Conservation (phyloP, 805 yeast genomes). For the Suhomyces xylopsoci region DNA sequence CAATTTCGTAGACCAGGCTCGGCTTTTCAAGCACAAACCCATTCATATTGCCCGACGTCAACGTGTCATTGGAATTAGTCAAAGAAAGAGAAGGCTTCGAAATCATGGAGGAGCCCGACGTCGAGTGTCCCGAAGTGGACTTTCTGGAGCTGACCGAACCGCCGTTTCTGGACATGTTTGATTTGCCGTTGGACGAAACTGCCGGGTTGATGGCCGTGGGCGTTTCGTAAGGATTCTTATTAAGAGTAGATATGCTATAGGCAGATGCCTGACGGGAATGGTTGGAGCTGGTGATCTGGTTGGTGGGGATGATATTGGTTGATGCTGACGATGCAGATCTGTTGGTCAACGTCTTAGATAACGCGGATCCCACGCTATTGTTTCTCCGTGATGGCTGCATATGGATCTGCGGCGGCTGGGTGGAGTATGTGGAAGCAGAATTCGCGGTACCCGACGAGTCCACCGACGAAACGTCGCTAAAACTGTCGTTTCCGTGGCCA, state of each 20-base stretch:
- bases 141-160: conserved; percentile 3
- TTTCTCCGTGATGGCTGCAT: conserved; percentile 8
- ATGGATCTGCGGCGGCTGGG: background rate
- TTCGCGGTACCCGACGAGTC: conserved; percentile 23
- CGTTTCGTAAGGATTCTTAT: conserved; percentile 27
- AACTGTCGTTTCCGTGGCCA: conserved; percentile 15
- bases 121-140: conserved; percentile 16
- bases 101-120: conserved; percentile 11
- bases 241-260: conserved; percentile 30
- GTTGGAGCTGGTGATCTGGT: conserved; percentile 29
- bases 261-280: conserved; percentile 42
- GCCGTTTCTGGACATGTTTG: conserved; percentile 10
- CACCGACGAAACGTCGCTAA: conserved; percentile 28
- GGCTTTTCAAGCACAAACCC: conserved; percentile 60
- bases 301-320: conserved; percentile 26
- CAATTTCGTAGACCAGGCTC: conserved; percentile 59
- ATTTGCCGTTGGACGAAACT: conserved; percentile 9
- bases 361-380: conserved; percentile 11
- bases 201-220: conserved; percentile 13
- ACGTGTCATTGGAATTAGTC: conserved; percentile 14
- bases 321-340: conserved; percentile 11
- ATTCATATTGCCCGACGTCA: conserved; percentile 12
- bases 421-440: conserved; percentile 3
- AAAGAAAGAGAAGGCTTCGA: conserved; percentile 25
- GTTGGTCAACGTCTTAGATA: conserved; percentile 13